A percentile compares a stretch with the other conserved stretches of the same genome.
Conservation (phyloP, 257 asterid genomes). For the Solanum habrochaites region DNA sequence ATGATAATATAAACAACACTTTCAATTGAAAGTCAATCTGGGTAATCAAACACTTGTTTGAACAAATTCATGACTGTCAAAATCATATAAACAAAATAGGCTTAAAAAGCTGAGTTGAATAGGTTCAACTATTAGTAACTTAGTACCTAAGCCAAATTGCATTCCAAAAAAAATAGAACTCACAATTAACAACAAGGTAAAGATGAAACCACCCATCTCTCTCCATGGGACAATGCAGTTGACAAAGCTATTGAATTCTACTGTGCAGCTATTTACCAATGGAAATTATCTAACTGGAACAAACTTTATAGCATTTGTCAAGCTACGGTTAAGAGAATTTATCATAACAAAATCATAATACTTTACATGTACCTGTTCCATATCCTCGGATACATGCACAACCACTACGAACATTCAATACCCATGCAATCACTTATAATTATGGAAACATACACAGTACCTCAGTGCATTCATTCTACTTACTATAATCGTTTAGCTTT, state of each 20-base stretch:
- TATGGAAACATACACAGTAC: not conserved
- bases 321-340: not conserved
- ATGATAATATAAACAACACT: not conserved
- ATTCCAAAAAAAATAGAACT: not conserved
- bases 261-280: not conserved
- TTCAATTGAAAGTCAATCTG: not conserved
- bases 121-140: not conserved
- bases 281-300: not conserved
- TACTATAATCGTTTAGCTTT: not conserved
- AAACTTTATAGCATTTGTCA: not conserved
- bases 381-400: not conserved
- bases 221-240: not conserved
- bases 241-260: not conserved
- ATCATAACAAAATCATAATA: not conserved
- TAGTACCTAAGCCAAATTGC: not conserved
- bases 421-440: not conserved
- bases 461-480: not conserved
- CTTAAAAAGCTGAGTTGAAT: not conserved
- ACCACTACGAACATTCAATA: not conserved
- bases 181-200: not conserved
- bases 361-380: not conserved
- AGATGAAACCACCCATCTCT: not conserved
- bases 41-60: not conserved
- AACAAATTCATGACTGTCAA: not conserved
- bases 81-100: not conserved